Conservation (phyloP, 2,329 filamentous ascomycete genomes). For the Pyricularia sp. region DNA sequence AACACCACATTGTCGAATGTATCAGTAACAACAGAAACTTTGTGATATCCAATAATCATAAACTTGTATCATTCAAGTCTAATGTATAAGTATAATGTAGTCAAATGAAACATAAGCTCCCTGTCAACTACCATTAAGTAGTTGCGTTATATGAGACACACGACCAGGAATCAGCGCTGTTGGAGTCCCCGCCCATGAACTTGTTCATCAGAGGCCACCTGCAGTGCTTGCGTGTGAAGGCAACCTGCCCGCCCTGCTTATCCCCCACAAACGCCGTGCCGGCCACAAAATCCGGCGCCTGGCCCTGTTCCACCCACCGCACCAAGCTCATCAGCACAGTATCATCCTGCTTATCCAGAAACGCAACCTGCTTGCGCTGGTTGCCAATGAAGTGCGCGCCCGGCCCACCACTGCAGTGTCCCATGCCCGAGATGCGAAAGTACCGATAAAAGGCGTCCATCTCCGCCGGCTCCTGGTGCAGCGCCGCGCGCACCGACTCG, state of each 20-base stretch:
- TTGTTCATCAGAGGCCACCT: slow-evolving; percentile 8
- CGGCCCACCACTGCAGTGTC: slow-evolving; percentile 36
- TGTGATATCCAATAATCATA: too few relatives aligned
- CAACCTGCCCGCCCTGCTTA: background rate
- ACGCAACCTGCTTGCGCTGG: background rate
- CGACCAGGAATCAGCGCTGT: slow-evolving; percentile 7
- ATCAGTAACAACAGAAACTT: too few relatives aligned
- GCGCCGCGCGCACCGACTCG: slow-evolving; percentile 24
- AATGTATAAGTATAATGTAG: too few relatives aligned
- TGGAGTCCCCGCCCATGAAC: slow-evolving; percentile 7
- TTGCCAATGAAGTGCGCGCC: slow-evolving; percentile 32
- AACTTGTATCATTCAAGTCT: too few relatives aligned
- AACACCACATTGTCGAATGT: too few relatives aligned
- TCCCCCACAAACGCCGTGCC: background rate
- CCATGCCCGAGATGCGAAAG: slow-evolving; percentile 43
- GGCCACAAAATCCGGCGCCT: slow-evolving; percentile 7
- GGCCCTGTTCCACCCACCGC: slow-evolving; percentile 9
- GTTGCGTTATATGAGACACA: slow-evolving; percentile 4
- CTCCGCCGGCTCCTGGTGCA: slow-evolving; percentile 20
- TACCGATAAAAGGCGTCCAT: slow-evolving; percentile 36
- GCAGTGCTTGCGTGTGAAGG: slow-evolving; percentile 8
- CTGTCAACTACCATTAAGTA: background rate
- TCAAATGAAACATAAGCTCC: too few relatives aligned
- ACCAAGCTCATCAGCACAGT: slow-evolving; percentile 5
- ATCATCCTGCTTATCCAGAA: background rate